Base-by-base conservation (phyloP, 2,329 filamentous ascomycete genomes). In the Colletotrichum chrysophilum region DNA sequence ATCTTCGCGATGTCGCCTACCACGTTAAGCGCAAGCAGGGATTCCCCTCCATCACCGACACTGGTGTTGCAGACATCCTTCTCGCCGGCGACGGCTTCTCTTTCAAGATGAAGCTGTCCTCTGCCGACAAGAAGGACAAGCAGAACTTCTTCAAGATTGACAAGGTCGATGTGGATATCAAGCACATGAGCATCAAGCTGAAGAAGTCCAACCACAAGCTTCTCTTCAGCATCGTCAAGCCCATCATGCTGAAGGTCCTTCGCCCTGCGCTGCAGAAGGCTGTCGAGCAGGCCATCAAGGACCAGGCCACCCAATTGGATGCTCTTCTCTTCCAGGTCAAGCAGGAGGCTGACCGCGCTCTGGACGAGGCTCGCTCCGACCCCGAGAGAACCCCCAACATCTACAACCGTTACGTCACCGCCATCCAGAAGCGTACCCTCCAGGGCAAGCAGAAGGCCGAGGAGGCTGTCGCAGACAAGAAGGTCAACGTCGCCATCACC, bases 201-300 rank as follows among this genome's bases (percentile, higher is more conserved):
- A 96, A 96, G 90, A 92, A 98, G 89, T 98, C 96, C 68, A 97
- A 94, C 84, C 96, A 98, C 91, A 99, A 98, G 91, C 82, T 97
- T 14, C 89, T 98, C 26, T 98, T 98, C 85, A 88, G 88, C 70
- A 83, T 98, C 48, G 94, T 96, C 89, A 98, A 98, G 90, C 95
- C 96, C 6, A 83, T 98, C 30, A 89, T 98, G 78, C 90, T 98
- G 83, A 95, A 93, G 86, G 92, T 96, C 32, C 91, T 99, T 80
- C 93, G 94, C 64, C 96, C 96, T 38, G 94, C 92, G 21, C 89
- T 99, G 74, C 93, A 97, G 85, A 98, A 97, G 89, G 94, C 94
- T 3, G 87, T 98, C 3, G 96, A 98, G 88, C 95, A 96, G 87
- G 92, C 95, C 80, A 95, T 99, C 86, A 95, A 94, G 84, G 93